A percentile compares a stretch with the other conserved stretches of the same genome.
Conservation (phyloP, 805 yeast genomes). For the Candida ponderosae region DNA sequence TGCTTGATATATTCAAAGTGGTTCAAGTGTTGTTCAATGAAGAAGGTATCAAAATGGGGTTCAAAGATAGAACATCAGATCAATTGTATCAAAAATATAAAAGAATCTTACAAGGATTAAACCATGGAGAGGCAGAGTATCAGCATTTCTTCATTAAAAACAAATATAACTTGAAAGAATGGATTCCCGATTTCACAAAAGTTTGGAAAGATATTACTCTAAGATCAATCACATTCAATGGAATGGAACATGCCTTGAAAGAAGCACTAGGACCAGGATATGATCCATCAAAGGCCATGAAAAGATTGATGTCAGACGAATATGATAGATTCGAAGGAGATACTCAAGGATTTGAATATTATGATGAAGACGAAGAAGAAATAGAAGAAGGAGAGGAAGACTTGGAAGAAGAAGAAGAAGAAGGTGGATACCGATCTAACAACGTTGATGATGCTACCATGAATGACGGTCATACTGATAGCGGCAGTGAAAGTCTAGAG, state of each 20-base stretch:
- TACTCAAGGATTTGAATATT: background rate
- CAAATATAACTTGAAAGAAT: slow-evolving; percentile 14
- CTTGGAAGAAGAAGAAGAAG: background rate
- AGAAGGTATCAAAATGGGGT: slow-evolving; percentile 14
- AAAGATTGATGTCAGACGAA: background rate
- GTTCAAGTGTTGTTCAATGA: slow-evolving; percentile 15
- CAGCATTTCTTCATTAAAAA: slow-evolving; percentile 11
- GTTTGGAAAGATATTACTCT: slow-evolving; percentile 6
- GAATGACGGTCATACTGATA: background rate
- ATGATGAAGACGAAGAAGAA: slow-evolving; percentile 2
- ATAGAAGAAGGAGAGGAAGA: background rate
- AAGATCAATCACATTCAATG: slow-evolving; percentile 8
- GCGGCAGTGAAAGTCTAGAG: background rate
- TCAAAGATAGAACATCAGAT: slow-evolving; percentile 18
- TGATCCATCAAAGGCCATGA: slow-evolving; percentile 4
- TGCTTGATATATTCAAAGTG: slow-evolving; percentile 16
- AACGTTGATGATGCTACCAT: background rate
- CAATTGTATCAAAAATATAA: slow-evolving; percentile 21
- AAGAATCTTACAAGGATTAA: slow-evolving; percentile 17
- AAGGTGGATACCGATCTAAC: background rate
- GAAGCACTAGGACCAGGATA: slow-evolving; percentile 6
- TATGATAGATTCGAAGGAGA: background rate
- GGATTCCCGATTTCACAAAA: slow-evolving; percentile 15
- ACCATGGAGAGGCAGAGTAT: slow-evolving; percentile 17
- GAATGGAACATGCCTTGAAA: slow-evolving; percentile 9